Evolutionary conservation across 495 filamentous ascomycete genomes (phyloP).

Genomic region (Hypomontagnella submonticulosa): DNA sequence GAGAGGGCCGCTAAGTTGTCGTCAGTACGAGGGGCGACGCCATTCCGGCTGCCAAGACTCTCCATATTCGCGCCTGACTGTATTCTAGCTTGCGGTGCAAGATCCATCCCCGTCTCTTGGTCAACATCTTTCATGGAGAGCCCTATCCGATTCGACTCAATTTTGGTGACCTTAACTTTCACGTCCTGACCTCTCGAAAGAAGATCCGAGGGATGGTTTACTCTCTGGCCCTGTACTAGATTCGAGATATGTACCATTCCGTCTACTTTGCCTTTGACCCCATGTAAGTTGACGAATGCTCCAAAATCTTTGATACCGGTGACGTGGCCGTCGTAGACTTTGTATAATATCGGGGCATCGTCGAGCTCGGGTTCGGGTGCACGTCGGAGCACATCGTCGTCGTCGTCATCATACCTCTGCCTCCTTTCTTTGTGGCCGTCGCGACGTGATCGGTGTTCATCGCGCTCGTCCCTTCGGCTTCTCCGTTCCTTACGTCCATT

Average conservation of each 20-base stretch:
- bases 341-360: conserved; percentile 81
- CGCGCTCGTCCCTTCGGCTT: conserved; percentile 66
- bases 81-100: conserved; percentile 81
- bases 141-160: conserved; percentile 81
- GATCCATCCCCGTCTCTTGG: conserved; percentile 85
- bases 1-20: conserved; percentile 71
- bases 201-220: conserved; percentile 92
- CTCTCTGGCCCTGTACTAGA: conserved; percentile 86
- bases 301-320: conserved; percentile 96
- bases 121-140: conserved; percentile 98
- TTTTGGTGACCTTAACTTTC: conserved; percentile 92
- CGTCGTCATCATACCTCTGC: conserved; percentile 54
- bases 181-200: conserved; percentile 83
- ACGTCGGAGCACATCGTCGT: conserved; percentile 71
- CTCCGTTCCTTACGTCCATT: conserved; percentile 49
- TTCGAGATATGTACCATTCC: conserved; percentile 96
- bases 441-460: conserved; percentile 68
- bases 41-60: conserved; percentile 76
- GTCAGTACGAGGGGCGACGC: conserved; percentile 55
- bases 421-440: conserved; percentile 58
- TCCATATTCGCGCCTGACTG: conserved; percentile 94
- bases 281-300: conserved; percentile 91
- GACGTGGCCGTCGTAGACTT: conserved; percentile 89
- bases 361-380: conserved; percentile 82
- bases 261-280: conserved; percentile 87